Evolutionary conservation across 2,329 filamentous ascomycete genomes (phyloP).

Genomic region (Penicillium sp.): DNA sequence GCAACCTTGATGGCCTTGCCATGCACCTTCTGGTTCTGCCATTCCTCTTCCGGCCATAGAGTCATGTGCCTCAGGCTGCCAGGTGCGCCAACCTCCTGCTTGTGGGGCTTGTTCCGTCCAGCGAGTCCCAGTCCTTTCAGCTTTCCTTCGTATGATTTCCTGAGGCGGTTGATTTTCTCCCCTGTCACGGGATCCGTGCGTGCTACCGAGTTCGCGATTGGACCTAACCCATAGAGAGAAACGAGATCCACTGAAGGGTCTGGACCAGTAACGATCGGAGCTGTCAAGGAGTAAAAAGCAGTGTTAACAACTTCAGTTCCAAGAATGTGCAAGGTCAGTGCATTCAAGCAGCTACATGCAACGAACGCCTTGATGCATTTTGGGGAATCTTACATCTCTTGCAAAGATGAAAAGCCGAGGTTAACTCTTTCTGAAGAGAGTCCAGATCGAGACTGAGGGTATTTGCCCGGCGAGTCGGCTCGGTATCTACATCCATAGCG

Average conservation of each 20-base stretch:
- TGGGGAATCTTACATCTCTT: slow-evolving; percentile 50
- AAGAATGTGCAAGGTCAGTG: slow-evolving; percentile 25
- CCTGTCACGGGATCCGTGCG: slow-evolving; percentile 60
- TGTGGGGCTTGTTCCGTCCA: slow-evolving; percentile 49
- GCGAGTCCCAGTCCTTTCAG: slow-evolving; percentile 47
- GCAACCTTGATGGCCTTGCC: slow-evolving; percentile 47
- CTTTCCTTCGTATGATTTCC: slow-evolving; percentile 54
- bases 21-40: slow-evolving; percentile 49
- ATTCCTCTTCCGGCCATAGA: slow-evolving; percentile 51
- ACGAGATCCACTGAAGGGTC: slow-evolving; percentile 59
- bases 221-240: slow-evolving; percentile 55
- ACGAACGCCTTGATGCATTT: slow-evolving; percentile 39
- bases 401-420: slow-evolving; percentile 48
- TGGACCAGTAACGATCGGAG: slow-evolving; percentile 52
- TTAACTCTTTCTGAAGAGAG: slow-evolving; percentile 46
- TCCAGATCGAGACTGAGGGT: slow-evolving; percentile 37
- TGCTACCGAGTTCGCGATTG: slow-evolving; percentile 57
- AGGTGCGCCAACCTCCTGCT: slow-evolving; percentile 40
- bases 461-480: slow-evolving; percentile 18
- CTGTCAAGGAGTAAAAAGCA: slow-evolving; percentile 35
- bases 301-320: slow-evolving; percentile 45
- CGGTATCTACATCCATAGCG: slow-evolving; percentile 42
- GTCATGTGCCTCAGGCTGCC: slow-evolving; percentile 43
- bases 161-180: slow-evolving; percentile 62
- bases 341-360: slow-evolving; percentile 28